A percentile compares a stretch with the other conserved stretches of the same genome.
Conservation (phyloP, 208 protist genomes). For the Leptomonas seymouri region DNA sequence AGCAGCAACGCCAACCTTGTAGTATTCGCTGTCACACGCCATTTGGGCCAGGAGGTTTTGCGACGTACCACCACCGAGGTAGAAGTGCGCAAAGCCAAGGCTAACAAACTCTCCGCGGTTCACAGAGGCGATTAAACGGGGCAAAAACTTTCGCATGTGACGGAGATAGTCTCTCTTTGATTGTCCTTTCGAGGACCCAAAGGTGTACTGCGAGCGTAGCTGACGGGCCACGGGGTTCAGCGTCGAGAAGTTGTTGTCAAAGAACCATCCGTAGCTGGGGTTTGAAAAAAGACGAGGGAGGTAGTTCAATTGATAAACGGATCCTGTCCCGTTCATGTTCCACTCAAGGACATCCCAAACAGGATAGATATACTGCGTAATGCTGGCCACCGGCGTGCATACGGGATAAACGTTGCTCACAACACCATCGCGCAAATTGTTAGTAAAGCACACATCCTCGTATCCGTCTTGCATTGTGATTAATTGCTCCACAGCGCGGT, state of each 20-base stretch:
- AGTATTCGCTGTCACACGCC: conserved; percentile 29
- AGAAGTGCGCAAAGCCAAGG: conserved; percentile 20
- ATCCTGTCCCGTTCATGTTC: conserved; percentile 38
- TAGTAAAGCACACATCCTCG: conserved; percentile 48
- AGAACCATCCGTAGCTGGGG: conserved; percentile 54
- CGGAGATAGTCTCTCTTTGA: conserved; percentile 5
- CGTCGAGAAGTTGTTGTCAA: conserved; percentile 50
- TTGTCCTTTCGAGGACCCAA: conserved; percentile 27
- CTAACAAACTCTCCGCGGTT: background rate
- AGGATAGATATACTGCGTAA: conserved; percentile 51
- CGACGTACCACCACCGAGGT: conserved; percentile 42
- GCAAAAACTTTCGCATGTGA: conserved; percentile 26
- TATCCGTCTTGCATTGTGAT: conserved; percentile 28
- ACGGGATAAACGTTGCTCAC: conserved; percentile 13
- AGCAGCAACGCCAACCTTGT: conserved; percentile 45
- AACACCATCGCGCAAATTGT: conserved; percentile 34
- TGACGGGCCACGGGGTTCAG: conserved; percentile 26
- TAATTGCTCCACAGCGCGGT: conserved; percentile 6
- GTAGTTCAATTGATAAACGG: conserved; percentile 28
- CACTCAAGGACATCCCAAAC: conserved; percentile 22
- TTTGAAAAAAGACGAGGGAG: conserved; percentile 39
- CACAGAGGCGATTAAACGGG: conserved; percentile 13
- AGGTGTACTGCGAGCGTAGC: conserved; percentile 41
- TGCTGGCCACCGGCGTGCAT: conserved; percentile 39
- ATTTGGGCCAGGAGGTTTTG: conserved; percentile 32